phyloP scores from a whole-genome alignment of 2,329 filamentous ascomycete genomes.

The Diatrype stigma region DNA sequence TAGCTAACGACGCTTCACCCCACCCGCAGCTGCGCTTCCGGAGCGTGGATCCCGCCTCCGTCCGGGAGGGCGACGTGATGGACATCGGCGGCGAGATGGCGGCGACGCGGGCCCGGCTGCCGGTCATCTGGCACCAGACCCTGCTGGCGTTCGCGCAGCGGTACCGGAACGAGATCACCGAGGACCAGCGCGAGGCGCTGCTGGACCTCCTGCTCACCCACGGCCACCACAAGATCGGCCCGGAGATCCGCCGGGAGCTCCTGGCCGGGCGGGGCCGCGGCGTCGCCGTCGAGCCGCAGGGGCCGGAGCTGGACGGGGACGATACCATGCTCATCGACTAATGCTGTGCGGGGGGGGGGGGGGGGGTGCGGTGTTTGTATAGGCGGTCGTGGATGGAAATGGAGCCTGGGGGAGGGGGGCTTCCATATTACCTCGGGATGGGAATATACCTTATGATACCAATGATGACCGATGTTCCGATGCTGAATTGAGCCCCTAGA shows the following conservation, averaged over 20 bases:
- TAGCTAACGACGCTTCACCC: not conserved
- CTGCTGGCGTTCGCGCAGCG: slow-evolving; percentile 88
- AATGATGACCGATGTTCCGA: not conserved
- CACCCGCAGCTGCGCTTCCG: slow-evolving; percentile 64
- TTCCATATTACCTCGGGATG: not conserved
- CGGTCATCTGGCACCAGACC: slow-evolving; percentile 95
- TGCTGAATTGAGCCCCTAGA: not conserved
- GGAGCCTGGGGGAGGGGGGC: not conserved
- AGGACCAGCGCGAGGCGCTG: slow-evolving; percentile 87
- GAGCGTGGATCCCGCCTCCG: slow-evolving; percentile 57
- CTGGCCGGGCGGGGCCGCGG: slow-evolving; percentile 84
- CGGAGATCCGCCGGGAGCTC: slow-evolving; percentile 85
- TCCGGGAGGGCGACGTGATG: slow-evolving; percentile 53
- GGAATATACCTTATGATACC: not conserved
- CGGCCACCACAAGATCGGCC: slow-evolving; percentile 83
- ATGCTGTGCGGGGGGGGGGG: not conserved
- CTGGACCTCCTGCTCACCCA: slow-evolving; percentile 81
- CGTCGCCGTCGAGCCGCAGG: slow-evolving; percentile 59
- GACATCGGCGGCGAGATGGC: slow-evolving; percentile 40
- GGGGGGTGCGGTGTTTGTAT: not conserved
- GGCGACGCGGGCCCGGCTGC: slow-evolving; percentile 62
- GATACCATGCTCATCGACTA: slow-evolving; percentile 81
- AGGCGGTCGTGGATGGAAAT: not conserved
- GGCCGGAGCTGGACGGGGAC: slow-evolving; percentile 63
- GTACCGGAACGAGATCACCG: slow-evolving; percentile 93